phyloP scores from a whole-genome alignment of 495 filamentous ascomycete genomes.

The Hyaloscypha bicolor region DNA sequence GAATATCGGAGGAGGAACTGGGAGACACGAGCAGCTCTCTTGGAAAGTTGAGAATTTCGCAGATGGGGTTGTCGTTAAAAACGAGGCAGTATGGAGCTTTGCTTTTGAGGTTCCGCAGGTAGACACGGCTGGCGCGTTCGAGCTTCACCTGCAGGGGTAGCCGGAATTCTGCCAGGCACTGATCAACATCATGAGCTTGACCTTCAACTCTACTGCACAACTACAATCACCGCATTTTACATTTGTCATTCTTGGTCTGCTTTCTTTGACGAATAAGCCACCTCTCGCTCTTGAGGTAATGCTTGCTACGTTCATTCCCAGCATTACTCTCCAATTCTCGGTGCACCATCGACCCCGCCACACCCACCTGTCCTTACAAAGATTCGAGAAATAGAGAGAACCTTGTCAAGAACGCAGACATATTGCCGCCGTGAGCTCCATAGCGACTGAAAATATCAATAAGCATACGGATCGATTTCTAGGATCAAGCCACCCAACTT shows the following conservation, averaged over 20 bases:
- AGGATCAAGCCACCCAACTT: background rate
- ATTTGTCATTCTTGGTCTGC: background rate
- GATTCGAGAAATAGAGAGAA: conserved; percentile 29
- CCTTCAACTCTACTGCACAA: background rate
- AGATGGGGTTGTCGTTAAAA: conserved; percentile 14
- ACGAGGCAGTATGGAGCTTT: conserved; percentile 17
- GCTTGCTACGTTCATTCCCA: background rate
- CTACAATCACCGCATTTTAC: background rate
- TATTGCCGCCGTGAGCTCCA: background rate
- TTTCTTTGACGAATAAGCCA: background rate
- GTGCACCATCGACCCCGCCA: conserved; percentile 27
- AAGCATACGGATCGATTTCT: background rate
- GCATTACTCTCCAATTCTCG: background rate
- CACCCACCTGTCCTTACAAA: conserved; percentile 26
- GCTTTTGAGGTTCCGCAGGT: conserved; percentile 23
- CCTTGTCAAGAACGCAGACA: background rate
- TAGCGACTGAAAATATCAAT: background rate
- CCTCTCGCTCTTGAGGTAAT: background rate
- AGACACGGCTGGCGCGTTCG: conserved; percentile 34
- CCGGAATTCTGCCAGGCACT: conserved; percentile 26
- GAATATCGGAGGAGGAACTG: background rate
- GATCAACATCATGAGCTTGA: conserved; percentile 6
- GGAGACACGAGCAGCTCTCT: conserved; percentile 10
- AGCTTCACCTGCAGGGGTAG: conserved; percentile 23
- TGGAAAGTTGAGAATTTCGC: conserved; percentile 20